These are phyloP conservation scores for Jimgerdemannia flammicorona DNA, from an alignment of 192 early-diverging fungal genomes.

Conservation along the genomic window DNA sequence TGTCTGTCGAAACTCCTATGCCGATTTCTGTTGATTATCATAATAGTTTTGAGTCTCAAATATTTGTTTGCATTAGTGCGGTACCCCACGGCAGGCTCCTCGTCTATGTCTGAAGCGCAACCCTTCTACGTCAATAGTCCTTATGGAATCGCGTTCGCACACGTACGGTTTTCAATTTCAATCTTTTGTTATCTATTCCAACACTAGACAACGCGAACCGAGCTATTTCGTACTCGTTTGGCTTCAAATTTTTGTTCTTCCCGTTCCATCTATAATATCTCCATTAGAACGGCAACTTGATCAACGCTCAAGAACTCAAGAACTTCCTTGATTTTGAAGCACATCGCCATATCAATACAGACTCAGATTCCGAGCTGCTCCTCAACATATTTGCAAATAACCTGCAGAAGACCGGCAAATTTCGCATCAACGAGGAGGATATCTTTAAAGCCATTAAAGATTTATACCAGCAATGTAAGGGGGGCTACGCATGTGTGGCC, in stretches of 20 bases:
- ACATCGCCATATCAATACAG: conserved; percentile 99
- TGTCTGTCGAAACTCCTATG: neutral
- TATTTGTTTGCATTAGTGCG: conserved; percentile 61
- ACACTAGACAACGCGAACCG: neutral
- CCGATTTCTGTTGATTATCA: conserved; percentile 6
- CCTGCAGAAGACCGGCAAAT: conserved; percentile 96
- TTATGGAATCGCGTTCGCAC: conserved; percentile 94
- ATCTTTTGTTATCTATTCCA: too few species aligned
- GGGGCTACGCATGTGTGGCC: conserved; percentile 92
- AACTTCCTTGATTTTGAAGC: conserved; percentile 90
- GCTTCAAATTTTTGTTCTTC: neutral
- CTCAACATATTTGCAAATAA: conserved; percentile 98
- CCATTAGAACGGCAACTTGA: conserved; percentile 92
- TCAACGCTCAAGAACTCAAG: conserved; percentile 87
- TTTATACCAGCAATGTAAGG: conserved; percentile 78
- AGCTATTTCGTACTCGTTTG: conserved; percentile 1
- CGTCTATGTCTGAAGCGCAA: conserved; percentile 95
- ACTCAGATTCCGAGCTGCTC: conserved; percentile 98
- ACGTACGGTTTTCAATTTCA: conserved; percentile 54
- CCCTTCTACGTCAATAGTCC: conserved; percentile 99
- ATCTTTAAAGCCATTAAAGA: conserved; percentile 90
- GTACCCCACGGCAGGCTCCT: conserved; percentile 98
- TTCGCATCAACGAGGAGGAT: conserved; percentile 96
- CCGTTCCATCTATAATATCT: neutral
- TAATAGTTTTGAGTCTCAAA: conserved; percentile 2